These are phyloP conservation scores for Rhizoctonia solani DNA, from an alignment of 1,284 basidiomycete species.

Conservation along the genomic window DNA sequence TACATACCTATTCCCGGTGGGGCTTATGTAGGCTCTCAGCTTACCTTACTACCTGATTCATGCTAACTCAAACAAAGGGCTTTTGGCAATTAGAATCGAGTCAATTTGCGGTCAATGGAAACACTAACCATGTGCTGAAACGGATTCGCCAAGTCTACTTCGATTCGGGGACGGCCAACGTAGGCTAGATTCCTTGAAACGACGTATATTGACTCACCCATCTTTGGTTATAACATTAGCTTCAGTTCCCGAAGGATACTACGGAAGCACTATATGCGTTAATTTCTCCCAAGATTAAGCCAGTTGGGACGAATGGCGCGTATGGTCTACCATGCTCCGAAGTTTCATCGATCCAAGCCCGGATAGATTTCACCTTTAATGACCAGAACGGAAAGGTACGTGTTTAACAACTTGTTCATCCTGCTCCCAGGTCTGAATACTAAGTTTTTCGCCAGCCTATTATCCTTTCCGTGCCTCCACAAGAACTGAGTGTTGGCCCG, in stretches of 20 bases:
- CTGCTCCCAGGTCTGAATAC: conserved; percentile 48
- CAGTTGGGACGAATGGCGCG: conserved; percentile 55
- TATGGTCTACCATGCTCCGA: conserved; percentile 58
- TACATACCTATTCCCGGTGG: conserved; percentile 49
- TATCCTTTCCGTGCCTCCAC: conserved; percentile 56
- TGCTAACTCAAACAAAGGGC: conserved; percentile 30
- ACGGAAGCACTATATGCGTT: conserved; percentile 55
- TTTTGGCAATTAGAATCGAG: conserved; percentile 56
- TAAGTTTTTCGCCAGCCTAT: conserved; percentile 45
- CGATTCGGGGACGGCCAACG: conserved; percentile 60
- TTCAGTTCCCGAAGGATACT: conserved; percentile 18
- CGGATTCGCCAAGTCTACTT: conserved; percentile 55
- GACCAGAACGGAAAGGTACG: conserved; percentile 18
- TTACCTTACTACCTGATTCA: neutral
- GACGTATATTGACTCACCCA: neutral
- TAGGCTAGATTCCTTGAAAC: conserved; percentile 45
- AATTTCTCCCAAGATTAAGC: conserved; percentile 59
- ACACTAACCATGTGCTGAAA: conserved; percentile 52
- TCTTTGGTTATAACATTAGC: too few relatives aligned
- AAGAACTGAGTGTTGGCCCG: conserved; percentile 59
- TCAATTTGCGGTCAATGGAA: conserved; percentile 57
- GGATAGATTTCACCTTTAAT: conserved; percentile 56
- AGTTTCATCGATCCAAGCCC: conserved; percentile 53
- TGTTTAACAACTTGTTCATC: neutral
- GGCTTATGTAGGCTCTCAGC: conserved; percentile 39